These are phyloP conservation scores for Xylaria palmicola DNA, from an alignment of 495 filamentous ascomycete species.

Conservation along the genomic window DNA sequence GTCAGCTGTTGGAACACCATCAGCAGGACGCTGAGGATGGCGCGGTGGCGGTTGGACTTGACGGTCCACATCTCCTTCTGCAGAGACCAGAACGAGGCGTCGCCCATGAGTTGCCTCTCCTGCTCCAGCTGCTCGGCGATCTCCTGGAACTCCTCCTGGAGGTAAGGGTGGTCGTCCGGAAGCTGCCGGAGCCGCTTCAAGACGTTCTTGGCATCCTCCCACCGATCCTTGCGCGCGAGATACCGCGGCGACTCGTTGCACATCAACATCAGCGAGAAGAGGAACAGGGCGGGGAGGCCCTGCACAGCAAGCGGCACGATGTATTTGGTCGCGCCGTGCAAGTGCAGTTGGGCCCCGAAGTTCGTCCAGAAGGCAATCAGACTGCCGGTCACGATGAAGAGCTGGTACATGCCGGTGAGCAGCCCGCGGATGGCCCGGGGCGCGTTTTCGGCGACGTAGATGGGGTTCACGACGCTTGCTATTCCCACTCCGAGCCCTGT, in stretches of 20 bases:
- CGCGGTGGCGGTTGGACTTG: slow-evolving; percentile 61
- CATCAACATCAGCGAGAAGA: slow-evolving; percentile 57
- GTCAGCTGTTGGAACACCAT: slow-evolving; percentile 77
- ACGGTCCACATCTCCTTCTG: slow-evolving; percentile 73
- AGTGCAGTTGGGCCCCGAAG: slow-evolving; percentile 56
- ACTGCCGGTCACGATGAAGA: slow-evolving; percentile 62
- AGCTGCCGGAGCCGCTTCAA: slow-evolving; percentile 57
- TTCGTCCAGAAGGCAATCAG: slow-evolving; percentile 67
- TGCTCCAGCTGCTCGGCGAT: slow-evolving; percentile 69
- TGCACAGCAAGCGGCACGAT: slow-evolving; percentile 70
- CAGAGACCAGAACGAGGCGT: slow-evolving; percentile 61
- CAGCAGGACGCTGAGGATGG: slow-evolving; percentile 56
- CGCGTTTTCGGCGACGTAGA: slow-evolving; percentile 62
- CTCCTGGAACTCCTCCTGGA: slow-evolving; percentile 64
- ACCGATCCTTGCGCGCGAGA: slow-evolving; percentile 66
- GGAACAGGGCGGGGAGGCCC: slow-evolving; percentile 58
- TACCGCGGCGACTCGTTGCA: slow-evolving; percentile 72
- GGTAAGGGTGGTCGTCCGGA: slow-evolving; percentile 58
- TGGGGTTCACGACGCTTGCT: slow-evolving; percentile 60
- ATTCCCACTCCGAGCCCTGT: slow-evolving; percentile 59
- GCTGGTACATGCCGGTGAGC: slow-evolving; percentile 68
- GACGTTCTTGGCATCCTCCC: slow-evolving; percentile 62
- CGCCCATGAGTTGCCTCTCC: slow-evolving; percentile 62
- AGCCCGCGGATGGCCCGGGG: slow-evolving; percentile 70
- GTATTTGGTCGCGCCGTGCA: slow-evolving; percentile 54